Conservation (phyloP, 768 basidiomycete genomes). For the Psilocybe cubensis region DNA sequence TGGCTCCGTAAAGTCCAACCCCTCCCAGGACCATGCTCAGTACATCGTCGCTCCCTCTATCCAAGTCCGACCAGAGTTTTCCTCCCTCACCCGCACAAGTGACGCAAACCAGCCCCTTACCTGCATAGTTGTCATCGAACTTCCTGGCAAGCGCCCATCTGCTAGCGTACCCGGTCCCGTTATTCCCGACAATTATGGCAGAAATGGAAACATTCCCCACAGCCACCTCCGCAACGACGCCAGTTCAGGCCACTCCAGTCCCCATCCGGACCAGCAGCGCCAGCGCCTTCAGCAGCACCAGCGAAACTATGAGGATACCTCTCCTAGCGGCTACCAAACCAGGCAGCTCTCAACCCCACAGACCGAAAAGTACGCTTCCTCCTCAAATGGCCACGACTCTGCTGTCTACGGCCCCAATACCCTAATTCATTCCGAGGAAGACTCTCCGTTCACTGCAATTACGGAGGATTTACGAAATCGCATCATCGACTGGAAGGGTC, state of each 20-base stretch:
- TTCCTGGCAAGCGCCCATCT: constrained; percentile 72
- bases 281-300: constrained; percentile 28
- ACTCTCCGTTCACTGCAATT: constrained; percentile 81
- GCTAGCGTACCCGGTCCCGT: constrained; percentile 58
- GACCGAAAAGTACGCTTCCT: constrained; percentile 34
- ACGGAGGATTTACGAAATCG: constrained; percentile 89
- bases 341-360: constrained; percentile 29
- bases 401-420: constrained; percentile 30
- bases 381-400: constrained; percentile 36
- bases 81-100: constrained; percentile 71
- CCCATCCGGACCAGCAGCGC: constrained; percentile 37
- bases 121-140: constrained; percentile 92
- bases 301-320: constrained; percentile 27
- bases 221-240: constrained; percentile 29
- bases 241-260: constrained; percentile 47
- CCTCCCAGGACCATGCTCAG: constrained; percentile 48
- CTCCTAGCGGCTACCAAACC: constrained; percentile 30
- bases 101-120: constrained; percentile 84
- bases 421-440: constrained; percentile 56
- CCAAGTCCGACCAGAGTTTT: constrained; percentile 91
- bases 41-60: constrained; percentile 93
- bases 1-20: constrained; percentile 50
- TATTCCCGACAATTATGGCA: constrained; percentile 49
- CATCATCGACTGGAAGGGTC: constrained; percentile 96
- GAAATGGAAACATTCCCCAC: constrained; percentile 22